Evolutionary conservation across 2,329 filamentous ascomycete species (phyloP).

Genomic region (Sodiomyces alkalinus): DNA sequence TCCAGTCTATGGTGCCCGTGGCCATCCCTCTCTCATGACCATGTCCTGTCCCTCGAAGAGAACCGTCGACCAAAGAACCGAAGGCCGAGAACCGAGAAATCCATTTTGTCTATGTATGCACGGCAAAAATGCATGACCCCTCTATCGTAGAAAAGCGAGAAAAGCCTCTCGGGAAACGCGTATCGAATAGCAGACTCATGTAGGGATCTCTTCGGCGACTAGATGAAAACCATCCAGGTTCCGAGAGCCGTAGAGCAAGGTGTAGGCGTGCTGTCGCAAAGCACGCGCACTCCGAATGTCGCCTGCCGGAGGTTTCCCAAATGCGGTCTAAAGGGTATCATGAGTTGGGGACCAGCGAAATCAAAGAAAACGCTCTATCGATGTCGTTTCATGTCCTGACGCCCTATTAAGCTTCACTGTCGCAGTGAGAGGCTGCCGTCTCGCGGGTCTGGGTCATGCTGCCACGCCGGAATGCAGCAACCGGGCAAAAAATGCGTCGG

Average conservation of each 20-base stretch:
- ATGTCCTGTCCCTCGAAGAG: constrained; percentile 11
- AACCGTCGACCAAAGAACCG: constrained; percentile 26
- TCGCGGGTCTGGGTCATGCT: constrained; percentile 19
- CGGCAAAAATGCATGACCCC: constrained; percentile 21
- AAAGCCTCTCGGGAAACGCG: constrained; percentile 18
- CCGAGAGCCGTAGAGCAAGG: constrained; percentile 2
- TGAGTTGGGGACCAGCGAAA: constrained; percentile 12
- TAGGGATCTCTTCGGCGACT: constrained; percentile 8
- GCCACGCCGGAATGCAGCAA: constrained; percentile 12
- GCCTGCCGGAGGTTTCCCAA: constrained; percentile 11
- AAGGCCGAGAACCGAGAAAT: constrained; percentile 34
- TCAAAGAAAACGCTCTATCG: constrained; percentile 11
- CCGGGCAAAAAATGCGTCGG: constrained; percentile 12
- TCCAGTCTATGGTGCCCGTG: constrained; percentile 9
- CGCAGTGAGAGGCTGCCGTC: constrained; percentile 13
- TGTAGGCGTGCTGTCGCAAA: no score
- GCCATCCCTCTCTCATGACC: constrained; percentile 16
- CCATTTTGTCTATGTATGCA: constrained; percentile 46
- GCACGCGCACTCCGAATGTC: constrained; percentile 1
- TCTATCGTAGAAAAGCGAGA: constrained; percentile 20
- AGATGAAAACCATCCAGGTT: constrained; percentile 6
- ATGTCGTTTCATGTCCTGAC: constrained; percentile 15
- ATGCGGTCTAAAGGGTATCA: constrained; percentile 14
- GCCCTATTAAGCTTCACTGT: constrained; percentile 19
- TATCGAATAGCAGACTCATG: constrained; percentile 22